Percentiles rank a stretch among this genome's conserved stretches.
Conservation (phyloP, 1,284 basidiomycete species). For the Phenoliferia sp. region DNA sequence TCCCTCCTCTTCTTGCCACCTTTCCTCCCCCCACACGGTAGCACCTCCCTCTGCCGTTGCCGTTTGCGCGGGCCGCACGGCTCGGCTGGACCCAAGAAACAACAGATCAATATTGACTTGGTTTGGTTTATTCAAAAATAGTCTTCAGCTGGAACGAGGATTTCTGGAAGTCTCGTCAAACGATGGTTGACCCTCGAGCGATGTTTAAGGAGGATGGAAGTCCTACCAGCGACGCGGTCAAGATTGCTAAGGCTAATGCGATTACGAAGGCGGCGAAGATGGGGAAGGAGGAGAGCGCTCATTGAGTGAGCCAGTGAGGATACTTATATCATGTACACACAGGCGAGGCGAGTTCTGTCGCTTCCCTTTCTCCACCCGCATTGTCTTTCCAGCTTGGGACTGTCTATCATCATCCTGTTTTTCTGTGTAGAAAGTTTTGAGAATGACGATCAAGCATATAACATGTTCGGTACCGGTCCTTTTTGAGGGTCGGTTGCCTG, state of each 20-base stretch:
- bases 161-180: constrained; percentile 32
- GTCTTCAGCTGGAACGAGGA: constrained; percentile 33
- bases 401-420: no score
- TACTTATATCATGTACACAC: no score
- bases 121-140: neutral
- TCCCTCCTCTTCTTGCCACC: neutral
- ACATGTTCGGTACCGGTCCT: no score
- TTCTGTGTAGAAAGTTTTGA: no score
- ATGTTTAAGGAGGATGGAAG: constrained; percentile 17
- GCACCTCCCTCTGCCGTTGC: neutral
- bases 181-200: constrained; percentile 33
- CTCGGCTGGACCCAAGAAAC: neutral
- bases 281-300: neutral
- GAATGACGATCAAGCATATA: no score
- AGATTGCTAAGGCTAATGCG: neutral
- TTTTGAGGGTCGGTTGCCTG: no score
- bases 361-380: no score
- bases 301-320: neutral
- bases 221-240: neutral
- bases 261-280: neutral
- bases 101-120: neutral
- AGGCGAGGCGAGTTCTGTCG: no score
- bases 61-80: neutral
- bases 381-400: no score
- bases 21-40: neutral